These are phyloP conservation scores for Flaveria trinervia DNA, from an alignment of 129 eudicot species.

Conservation along the genomic window DNA sequence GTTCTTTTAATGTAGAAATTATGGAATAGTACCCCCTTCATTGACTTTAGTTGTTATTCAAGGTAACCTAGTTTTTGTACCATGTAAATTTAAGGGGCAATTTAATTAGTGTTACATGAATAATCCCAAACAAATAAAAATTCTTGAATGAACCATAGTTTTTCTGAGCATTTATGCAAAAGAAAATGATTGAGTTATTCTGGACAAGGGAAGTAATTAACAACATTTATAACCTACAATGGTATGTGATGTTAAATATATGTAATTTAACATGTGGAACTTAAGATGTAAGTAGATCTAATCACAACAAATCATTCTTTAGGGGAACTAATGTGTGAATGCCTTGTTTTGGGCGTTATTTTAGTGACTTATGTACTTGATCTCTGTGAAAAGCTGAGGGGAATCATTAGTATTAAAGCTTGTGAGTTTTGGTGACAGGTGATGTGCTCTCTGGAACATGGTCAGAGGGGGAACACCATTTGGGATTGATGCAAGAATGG, in stretches of 20 bases:
- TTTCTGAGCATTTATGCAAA: neutral
- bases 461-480: constrained; percentile 75
- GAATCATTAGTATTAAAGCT: neutral
- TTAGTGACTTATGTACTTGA: neutral
- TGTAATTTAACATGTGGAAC: neutral
- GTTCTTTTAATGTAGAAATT: too few relatives aligned
- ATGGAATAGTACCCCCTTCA: too few relatives aligned
- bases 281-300: neutral
- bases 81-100: neutral
- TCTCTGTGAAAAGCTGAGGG: neutral
- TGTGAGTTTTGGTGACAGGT: constrained; percentile 50
- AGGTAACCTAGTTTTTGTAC: neutral
- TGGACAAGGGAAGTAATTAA: neutral
- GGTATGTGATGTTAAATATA: neutral
- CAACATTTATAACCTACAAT: neutral
- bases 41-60: too few relatives aligned
- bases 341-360: neutral
- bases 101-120: neutral
- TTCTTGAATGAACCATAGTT: neutral
- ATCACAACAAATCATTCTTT: neutral
- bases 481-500: constrained; percentile 95
- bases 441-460: constrained; percentile 88
- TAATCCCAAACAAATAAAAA: neutral
- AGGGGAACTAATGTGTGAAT: neutral
- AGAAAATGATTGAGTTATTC: neutral